Evolutionary conservation across 805 yeast genomes (phyloP).

Genomic region (Jamesozyma hellenica): DNA sequence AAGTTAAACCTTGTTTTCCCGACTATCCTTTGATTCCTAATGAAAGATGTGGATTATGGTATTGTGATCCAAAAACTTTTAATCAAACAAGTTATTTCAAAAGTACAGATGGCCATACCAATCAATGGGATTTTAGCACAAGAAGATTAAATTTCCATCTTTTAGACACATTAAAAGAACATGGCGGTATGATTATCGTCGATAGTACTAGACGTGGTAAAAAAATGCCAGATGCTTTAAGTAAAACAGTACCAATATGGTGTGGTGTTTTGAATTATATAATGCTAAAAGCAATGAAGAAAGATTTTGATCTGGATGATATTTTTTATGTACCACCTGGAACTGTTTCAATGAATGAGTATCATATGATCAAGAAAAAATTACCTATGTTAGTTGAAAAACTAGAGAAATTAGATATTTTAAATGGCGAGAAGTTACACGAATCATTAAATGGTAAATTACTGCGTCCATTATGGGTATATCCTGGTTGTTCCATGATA

Average conservation of each 20-base stretch:
- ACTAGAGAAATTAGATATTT: constrained; percentile 33
- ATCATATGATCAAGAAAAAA: constrained; percentile 36
- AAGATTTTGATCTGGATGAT: constrained; percentile 13
- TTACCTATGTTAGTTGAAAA: constrained; percentile 42
- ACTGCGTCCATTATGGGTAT: constrained; percentile 59
- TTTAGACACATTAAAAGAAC: constrained; percentile 35
- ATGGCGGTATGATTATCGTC: constrained; percentile 48
- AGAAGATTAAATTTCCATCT: constrained; percentile 69
- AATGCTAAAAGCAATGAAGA: constrained; percentile 30
- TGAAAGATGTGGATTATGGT: constrained; percentile 86
- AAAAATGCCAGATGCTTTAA: constrained; percentile 73
- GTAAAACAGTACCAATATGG: constrained; percentile 89
- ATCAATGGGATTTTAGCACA: constrained; percentile 68
- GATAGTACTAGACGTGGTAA: constrained; percentile 86
- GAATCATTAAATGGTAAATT: constrained; percentile 36
- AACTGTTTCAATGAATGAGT: constrained; percentile 51
- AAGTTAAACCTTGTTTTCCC: constrained; percentile 27
- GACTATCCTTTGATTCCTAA: constrained; percentile 53
- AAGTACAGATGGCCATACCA: constrained; percentile 84
- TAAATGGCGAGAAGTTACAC: constrained; percentile 29
- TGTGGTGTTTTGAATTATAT: constrained; percentile 64
- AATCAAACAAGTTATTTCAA: constrained; percentile 61
- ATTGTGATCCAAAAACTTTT: constrained; percentile 39
- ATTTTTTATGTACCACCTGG: constrained; percentile 41
- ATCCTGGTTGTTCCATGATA: constrained; percentile 39